These are phyloP conservation scores for Fusarium sp. DNA, from an alignment of 2,329 filamentous ascomycete genomes.

Conservation along the genomic window DNA sequence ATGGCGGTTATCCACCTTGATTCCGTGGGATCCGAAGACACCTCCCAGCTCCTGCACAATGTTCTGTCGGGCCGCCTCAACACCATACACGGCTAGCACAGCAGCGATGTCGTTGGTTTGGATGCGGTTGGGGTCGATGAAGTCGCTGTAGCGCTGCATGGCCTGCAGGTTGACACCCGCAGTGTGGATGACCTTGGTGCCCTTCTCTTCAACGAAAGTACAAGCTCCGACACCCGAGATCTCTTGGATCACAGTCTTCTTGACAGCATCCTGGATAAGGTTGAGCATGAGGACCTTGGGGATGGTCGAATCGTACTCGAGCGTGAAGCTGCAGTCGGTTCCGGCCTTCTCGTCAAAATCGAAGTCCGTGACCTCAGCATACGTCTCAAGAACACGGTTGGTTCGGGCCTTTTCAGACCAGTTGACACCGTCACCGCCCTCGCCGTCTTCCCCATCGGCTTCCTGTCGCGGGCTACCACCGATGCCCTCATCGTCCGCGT, in stretches of 20 bases:
- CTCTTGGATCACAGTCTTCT: conserved; percentile 85
- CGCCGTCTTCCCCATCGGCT: conserved; percentile 53
- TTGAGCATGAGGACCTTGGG: conserved; percentile 95
- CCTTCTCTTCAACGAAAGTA: conserved; percentile 68
- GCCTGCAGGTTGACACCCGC: conserved; percentile 88
- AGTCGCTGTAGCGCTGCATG: conserved; percentile 88
- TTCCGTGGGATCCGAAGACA: conserved; percentile 92
- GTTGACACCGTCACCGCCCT: conserved; percentile 52
- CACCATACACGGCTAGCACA: conserved; percentile 86
- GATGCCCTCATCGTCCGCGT: conserved; percentile 64
- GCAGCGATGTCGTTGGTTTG: conserved; percentile 93
- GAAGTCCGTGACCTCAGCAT: conserved; percentile 78
- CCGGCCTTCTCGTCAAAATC: conserved; percentile 80
- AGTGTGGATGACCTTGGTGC: conserved; percentile 74
- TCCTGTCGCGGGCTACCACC: conserved; percentile 60
- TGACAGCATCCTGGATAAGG: conserved; percentile 83
- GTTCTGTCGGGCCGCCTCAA: conserved; percentile 88
- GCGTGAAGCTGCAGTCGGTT: conserved; percentile 80
- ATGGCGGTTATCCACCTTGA: conserved; percentile 90
- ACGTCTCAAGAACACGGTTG: conserved; percentile 71
- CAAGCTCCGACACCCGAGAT: conserved; percentile 81
- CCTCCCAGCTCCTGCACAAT: conserved; percentile 87
- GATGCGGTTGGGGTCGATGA: conserved; percentile 86
- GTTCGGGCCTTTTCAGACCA: conserved; percentile 63
- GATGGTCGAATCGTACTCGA: conserved; percentile 82